phyloP scores from a whole-genome alignment of 768 basidiomycete genomes.

The Sarcomyxa edulis region DNA sequence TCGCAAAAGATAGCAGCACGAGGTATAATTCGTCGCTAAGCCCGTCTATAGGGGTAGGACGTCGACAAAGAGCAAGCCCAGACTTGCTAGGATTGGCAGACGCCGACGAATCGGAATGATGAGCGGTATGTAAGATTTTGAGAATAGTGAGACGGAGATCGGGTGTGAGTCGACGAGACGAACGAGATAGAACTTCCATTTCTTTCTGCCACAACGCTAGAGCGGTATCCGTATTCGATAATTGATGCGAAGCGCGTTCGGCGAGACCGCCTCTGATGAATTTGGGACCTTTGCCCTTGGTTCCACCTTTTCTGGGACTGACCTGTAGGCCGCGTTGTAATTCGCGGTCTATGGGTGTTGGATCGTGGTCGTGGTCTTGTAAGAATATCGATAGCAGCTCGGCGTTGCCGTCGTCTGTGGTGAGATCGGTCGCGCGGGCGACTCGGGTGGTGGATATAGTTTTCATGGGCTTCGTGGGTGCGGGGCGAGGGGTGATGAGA shows the following conservation, averaged over 20 bases:
- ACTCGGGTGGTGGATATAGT: conserved; percentile 50
- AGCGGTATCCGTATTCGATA: conserved; percentile 38
- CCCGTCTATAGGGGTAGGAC: conserved; percentile 13
- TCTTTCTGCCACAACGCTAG: conserved; percentile 51
- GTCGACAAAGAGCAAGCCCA: conserved; percentile 38
- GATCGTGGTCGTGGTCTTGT: conserved; percentile 37
- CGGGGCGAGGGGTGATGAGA: conserved; percentile 13
- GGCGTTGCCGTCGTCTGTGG: conserved; percentile 41
- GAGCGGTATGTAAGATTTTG: conserved; percentile 32
- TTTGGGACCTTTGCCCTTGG: conserved; percentile 34
- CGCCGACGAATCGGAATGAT: conserved; percentile 16
- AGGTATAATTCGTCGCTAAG: conserved; percentile 17
- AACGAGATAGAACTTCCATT: conserved; percentile 29
- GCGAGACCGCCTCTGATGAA: conserved; percentile 56
- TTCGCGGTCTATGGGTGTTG: conserved; percentile 27
- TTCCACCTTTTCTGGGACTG: conserved; percentile 50
- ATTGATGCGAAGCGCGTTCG: conserved; percentile 37
- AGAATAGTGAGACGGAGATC: conserved; percentile 42
- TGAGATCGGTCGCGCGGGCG: conserved; percentile 46
- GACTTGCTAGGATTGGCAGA: conserved; percentile 21
- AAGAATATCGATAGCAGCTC: conserved; percentile 52
- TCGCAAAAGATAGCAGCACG: conserved; percentile 32
- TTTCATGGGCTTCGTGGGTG: conserved; percentile 31
- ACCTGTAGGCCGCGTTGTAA: conserved; percentile 46
- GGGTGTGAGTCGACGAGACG: conserved; percentile 22